Base-by-base conservation (phyloP, 257 asterid species). In the Perilla frutescens region DNA sequence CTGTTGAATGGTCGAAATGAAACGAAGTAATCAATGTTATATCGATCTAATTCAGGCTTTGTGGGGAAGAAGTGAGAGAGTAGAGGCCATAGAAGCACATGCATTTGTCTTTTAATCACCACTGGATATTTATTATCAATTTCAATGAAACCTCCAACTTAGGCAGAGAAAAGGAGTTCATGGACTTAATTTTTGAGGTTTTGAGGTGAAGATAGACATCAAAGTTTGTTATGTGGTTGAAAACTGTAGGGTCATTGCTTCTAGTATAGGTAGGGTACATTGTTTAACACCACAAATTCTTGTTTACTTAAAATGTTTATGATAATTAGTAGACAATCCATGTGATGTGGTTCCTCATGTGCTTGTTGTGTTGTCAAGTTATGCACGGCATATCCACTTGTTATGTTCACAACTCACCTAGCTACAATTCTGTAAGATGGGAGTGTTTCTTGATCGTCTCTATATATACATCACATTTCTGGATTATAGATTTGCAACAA, bases 291-390 rank as follows among this genome's bases (percentile, higher is more conserved):
- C 64, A 26, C 71, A 73, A 41, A 37, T 59, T 26, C 3, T 39
- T 56, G 14, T 62, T 68, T 71, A 54, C 29, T 26, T 20, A 50
- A 20, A 49, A 58, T 43, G 26, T 44, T 4, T 26, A 39, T 39
- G 7, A 37, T 15, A 43, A 61, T 66, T 45, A 44, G 49, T 49
- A 50, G 70, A 69, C 82, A 64, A 65, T 64, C 63, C 80, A 76
- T 79, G 83, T 20, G 26, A 20, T 20, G 26, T 79, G 78, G 62
- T 45, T 70, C 49, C 12, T 68, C 70, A 66, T 65, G 76, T 67
- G 66, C 62, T 66, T 48, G 34, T 67, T 55, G 41, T 67, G 71
- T 58, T 20, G 26, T 20, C 64, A 53, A 51, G 13, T 47, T 47
- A 12, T 6, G 8, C 8, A 56, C 43, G n/a, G 5, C 48, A n/a